Evolutionary conservation across 768 basidiomycete species (phyloP), one percentile per base, ranked within the genome.

Genomic region (Mycena rebaudengoi): DNA sequence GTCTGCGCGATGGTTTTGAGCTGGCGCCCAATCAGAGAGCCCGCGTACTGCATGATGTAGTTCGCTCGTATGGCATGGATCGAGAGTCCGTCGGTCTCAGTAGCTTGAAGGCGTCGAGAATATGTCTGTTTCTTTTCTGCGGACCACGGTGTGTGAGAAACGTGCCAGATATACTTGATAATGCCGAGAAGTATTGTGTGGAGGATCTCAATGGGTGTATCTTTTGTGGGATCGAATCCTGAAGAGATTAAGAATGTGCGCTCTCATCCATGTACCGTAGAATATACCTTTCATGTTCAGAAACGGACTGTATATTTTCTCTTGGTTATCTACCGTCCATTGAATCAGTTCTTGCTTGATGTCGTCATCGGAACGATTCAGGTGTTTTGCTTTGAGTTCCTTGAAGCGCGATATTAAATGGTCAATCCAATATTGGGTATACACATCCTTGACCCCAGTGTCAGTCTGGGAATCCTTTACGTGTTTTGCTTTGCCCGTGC

Each of bases 31-130:
- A 83, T 78, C 2, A 85, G 69, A 1, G 75, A 77, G 54, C 80
- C 80, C 0, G 70, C 66, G 60, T 83, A 83, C 43, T 83, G 79
- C 66, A 80, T 75, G 26, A 84, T 80, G 62, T 82, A 83, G 2
- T 67, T 64, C 0, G 79, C 79, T 23, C 75, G 74, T 23, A 85
- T 75, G 7, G 73, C 28, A 4, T 68, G 78, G 10, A 78, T 66
- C 45, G 53, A 2, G 60, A n/a, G n/a, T n/a, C n/a, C n/a, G n/a
- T n/a, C n/a, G n/a, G n/a, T n/a, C n/a, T n/a, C n/a, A n/a, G n/a
- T n/a, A n/a, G n/a, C n/a, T n/a, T n/a, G n/a, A n/a, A n/a, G n/a
- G n/a, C n/a, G n/a, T n/a, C n/a, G n/a, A n/a, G n/a, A n/a, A n/a
- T n/a, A n/a, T n/a, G n/a, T n/a, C n/a, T n/a, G n/a, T n/a, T n/a